Conservation (phyloP, 805 yeast genomes). For the Monosporozyma yasuniensis region DNA sequence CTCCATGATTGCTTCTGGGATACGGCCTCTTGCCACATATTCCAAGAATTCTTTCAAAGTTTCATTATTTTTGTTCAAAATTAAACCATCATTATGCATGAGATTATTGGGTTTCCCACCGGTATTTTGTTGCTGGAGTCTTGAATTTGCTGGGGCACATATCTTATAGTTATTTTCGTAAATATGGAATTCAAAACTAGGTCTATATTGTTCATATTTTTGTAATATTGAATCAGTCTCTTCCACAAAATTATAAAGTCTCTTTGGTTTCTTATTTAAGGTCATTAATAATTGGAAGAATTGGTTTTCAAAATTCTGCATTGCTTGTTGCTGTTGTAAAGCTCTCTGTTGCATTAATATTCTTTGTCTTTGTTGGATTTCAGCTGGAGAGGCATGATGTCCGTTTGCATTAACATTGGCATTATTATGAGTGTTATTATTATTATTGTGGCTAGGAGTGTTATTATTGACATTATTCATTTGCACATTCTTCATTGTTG, state of each 20-base stretch:
- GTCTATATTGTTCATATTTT: constrained; percentile 67
- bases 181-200: constrained; percentile 82
- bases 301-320: constrained; percentile 35
- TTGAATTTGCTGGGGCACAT: constrained; percentile 53
- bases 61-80: constrained; percentile 65
- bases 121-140: constrained; percentile 28
- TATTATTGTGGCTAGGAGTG: background rate
- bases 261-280: constrained; percentile 34
- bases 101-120: constrained; percentile 27
- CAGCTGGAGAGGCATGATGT: background rate
- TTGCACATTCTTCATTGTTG: background rate
- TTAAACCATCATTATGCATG: constrained; percentile 51
- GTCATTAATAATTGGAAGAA: constrained; percentile 31
- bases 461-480: background rate
- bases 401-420: background rate
- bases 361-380: constrained; percentile 19
- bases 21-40: constrained; percentile 69
- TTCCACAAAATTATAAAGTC: constrained; percentile 53
- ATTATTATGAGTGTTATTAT: background rate
- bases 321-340: constrained; percentile 32
- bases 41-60: constrained; percentile 71
- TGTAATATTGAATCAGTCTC: constrained; percentile 63
- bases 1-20: constrained; percentile 85
- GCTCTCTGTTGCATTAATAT: constrained; percentile 28
- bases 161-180: constrained; percentile 87